Percentiles rank a stretch among this genome's conserved stretches.
These are phyloP conservation scores for Globisporangium splendens DNA, from an alignment of 352 stramenopile genomes.

Conservation along the genomic window DNA sequence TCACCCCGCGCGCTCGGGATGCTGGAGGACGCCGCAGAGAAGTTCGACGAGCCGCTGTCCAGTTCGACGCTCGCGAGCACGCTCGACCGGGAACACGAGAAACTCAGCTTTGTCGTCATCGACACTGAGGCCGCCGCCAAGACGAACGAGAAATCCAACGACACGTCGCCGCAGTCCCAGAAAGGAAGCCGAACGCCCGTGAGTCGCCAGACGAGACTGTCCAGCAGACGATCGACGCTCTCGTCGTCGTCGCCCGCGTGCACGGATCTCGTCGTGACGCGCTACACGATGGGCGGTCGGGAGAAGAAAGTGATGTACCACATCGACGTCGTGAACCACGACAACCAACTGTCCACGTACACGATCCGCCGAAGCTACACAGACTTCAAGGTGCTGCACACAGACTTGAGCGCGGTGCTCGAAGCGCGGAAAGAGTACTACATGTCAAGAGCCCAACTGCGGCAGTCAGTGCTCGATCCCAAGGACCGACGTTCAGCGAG, in stretches of 20 bases:
- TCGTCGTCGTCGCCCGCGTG: slow-evolving; percentile 27
- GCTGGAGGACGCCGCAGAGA: too few relatives aligned
- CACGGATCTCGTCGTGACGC: slow-evolving; percentile 64
- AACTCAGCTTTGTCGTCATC: slow-evolving; percentile 11
- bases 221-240: slow-evolving; percentile 38
- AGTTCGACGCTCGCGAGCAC: slow-evolving; percentile 7
- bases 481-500: slow-evolving; percentile 10
- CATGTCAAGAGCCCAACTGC: slow-evolving; percentile 10
- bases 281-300: slow-evolving; percentile 58
- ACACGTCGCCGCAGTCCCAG: slow-evolving; percentile 9
- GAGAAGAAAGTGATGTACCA: slow-evolving; percentile 89
- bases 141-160: neutral
- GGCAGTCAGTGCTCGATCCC: slow-evolving; percentile 11
- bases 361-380: slow-evolving; percentile 84
- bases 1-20: slow-evolving; percentile 1
- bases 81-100: slow-evolving; percentile 23
- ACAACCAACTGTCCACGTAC: slow-evolving; percentile 77
- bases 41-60: neutral
- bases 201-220: slow-evolving; percentile 10
- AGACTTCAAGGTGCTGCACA: slow-evolving; percentile 79
- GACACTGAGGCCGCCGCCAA: slow-evolving; percentile 11
- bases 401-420: slow-evolving; percentile 59
- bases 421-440: slow-evolving; percentile 63
- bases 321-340: slow-evolving; percentile 73
- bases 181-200: neutral